These are phyloP conservation scores for Evansstolkia leycettana DNA, from an alignment of 495 filamentous ascomycete genomes.

Conservation along the genomic window DNA sequence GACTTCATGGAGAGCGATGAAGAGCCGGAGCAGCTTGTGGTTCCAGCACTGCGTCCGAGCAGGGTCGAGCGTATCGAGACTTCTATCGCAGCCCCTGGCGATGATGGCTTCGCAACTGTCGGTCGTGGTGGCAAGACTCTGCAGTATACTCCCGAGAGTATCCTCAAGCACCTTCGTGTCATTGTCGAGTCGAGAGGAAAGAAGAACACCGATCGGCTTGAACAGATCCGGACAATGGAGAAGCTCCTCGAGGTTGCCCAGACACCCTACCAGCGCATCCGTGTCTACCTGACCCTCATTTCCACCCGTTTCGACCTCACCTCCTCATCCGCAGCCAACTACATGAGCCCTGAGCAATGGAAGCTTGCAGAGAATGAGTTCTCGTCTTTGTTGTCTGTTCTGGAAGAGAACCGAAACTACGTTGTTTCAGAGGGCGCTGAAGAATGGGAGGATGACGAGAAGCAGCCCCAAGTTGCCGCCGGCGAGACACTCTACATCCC, in stretches of 20 bases:
- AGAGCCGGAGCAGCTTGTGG: conserved; percentile 42
- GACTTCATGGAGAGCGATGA: conserved; percentile 79
- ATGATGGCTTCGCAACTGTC: conserved; percentile 79
- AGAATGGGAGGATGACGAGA: conserved; percentile 99
- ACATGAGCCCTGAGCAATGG: conserved; percentile 96
- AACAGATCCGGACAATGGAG: conserved; percentile 97
- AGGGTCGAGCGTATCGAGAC: conserved; percentile 34
- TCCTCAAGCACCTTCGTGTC: conserved; percentile 85
- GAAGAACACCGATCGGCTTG: conserved; percentile 92
- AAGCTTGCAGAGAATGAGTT: conserved; percentile 86
- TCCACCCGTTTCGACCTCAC: conserved; percentile 92
- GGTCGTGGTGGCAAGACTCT: conserved; percentile 76
- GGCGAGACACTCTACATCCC: conserved; percentile 79
- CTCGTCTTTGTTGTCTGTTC: conserved; percentile 57
- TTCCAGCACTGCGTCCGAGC: conserved; percentile 18
- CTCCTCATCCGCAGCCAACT: conserved; percentile 58
- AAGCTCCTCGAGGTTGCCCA: conserved; percentile 79
- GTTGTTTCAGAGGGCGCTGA: conserved; percentile 84
- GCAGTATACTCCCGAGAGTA: conserved; percentile 90
- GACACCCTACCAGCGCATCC: conserved; percentile 88
- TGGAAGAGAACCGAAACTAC: conserved; percentile 65
- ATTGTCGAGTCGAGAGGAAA: conserved; percentile 94
- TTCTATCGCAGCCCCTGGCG: conserved; percentile 41
- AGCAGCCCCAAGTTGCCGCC: conserved; percentile 55
- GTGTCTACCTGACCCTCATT: conserved; percentile 81